Evolutionary conservation across 768 basidiomycete species (phyloP).

Genomic region (Cyathus striatus): DNA sequence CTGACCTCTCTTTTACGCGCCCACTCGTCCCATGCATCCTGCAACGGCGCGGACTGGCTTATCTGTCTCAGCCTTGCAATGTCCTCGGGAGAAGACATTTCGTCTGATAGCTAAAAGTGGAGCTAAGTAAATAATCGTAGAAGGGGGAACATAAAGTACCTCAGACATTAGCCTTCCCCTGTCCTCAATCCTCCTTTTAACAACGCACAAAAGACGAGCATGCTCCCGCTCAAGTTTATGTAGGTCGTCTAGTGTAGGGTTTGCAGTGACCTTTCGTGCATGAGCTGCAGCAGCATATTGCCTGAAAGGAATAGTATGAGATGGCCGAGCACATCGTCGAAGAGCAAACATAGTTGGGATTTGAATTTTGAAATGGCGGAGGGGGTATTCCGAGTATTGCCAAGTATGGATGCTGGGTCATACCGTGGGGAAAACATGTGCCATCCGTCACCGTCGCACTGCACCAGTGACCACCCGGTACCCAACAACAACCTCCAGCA

Average conservation of each 20-base stretch:
- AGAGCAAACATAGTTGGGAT: too few species aligned
- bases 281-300: too few species aligned
- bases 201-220: conserved; percentile 47
- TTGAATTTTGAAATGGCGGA: too few species aligned
- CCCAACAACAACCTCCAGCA: conserved; percentile 20
- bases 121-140: conserved; percentile 5
- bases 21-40: conserved; percentile 67
- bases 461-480: conserved; percentile 11
- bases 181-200: conserved; percentile 49
- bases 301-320: too few species aligned
- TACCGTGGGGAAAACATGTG: conserved; percentile 22
- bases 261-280: too few species aligned
- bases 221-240: conserved; percentile 39
- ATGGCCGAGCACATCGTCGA: too few species aligned
- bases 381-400: too few species aligned
- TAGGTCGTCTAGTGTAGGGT: too few species aligned
- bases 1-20: conserved; percentile 49
- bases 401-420: too few species aligned
- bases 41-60: conserved; percentile 66
- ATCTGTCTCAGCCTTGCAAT: conserved; percentile 54
- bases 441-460: conserved; percentile 4
- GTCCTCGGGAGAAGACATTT: conserved; percentile 50
- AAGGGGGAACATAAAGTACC: background rate
- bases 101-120: conserved; percentile 41
- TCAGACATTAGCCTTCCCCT: conserved; percentile 33